These are phyloP conservation scores for Mariannaea elegans DNA, from an alignment of 2,329 filamentous ascomycete species.

Conservation along the genomic window DNA sequence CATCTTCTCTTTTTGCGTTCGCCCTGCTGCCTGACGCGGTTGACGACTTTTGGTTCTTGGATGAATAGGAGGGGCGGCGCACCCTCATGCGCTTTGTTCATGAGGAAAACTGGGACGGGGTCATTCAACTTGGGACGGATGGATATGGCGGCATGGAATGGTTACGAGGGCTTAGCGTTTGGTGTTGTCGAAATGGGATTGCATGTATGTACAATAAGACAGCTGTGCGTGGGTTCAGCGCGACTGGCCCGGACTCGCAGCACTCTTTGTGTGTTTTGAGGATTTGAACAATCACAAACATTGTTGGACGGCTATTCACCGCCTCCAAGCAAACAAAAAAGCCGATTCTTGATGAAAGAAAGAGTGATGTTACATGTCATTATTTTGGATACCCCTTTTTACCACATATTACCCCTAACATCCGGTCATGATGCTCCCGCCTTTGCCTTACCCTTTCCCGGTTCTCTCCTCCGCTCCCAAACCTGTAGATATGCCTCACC, in stretches of 20 bases:
- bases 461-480: constrained; percentile 83
- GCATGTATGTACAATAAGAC: constrained; percentile 25
- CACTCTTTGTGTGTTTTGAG: constrained; percentile 14
- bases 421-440: constrained; percentile 25
- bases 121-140: constrained; percentile 16
- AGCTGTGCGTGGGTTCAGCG: constrained; percentile 18
- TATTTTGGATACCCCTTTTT: constrained; percentile 9
- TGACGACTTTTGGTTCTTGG: constrained; percentile 19
- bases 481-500: constrained; percentile 96
- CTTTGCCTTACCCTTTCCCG: constrained; percentile 48
- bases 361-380: constrained; percentile 28
- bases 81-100: constrained; percentile 15
- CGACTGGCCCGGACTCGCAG: constrained; percentile 6
- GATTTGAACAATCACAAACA: constrained; percentile 18
- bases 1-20: constrained; percentile 20
- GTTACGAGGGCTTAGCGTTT: constrained; percentile 26
- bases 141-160: constrained; percentile 16
- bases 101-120: constrained; percentile 20
- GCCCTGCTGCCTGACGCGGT: constrained; percentile 14
- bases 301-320: constrained; percentile 15
- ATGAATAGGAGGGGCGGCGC: constrained; percentile 4
- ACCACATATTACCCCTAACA: background rate
- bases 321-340: constrained; percentile 5
- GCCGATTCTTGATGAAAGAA: background rate
- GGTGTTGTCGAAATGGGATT: constrained; percentile 24